Conservation (phyloP, 495 filamentous ascomycete genomes). For the Neurospora sp. region DNA sequence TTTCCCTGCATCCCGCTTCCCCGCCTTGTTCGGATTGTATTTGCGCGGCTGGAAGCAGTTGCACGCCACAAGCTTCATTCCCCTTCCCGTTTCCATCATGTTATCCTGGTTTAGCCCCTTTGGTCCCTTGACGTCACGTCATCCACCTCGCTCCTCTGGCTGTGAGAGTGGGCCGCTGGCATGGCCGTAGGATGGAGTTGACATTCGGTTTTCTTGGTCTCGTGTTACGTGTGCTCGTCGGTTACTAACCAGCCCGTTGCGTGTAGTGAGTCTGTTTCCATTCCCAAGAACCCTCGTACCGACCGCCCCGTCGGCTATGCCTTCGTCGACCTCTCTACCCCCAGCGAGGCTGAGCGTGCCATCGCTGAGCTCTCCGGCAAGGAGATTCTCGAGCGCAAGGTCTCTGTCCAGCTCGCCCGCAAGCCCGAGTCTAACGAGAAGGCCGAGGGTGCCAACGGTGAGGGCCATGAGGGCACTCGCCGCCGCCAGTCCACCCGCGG, state of each 20-base stretch:
- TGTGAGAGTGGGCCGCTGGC: background rate
- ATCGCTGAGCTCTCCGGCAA: slow-evolving; percentile 92
- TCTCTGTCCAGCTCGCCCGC: slow-evolving; percentile 95
- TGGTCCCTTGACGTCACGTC: background rate
- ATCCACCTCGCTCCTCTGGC: background rate
- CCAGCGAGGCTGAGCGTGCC: slow-evolving; percentile 85
- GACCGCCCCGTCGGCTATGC: slow-evolving; percentile 97
- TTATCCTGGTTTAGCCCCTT: background rate
- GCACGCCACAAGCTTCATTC: background rate
- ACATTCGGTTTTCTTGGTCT: background rate
- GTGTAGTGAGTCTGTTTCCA: slow-evolving; percentile 90
- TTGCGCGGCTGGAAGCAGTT: background rate
- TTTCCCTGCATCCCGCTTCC: background rate
- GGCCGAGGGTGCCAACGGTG: slow-evolving; percentile 56
- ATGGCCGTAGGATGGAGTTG: background rate
- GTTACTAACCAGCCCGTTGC: slow-evolving; percentile 13
- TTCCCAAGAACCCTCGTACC: slow-evolving; percentile 97
- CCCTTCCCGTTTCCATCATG: background rate
- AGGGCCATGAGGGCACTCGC: slow-evolving; percentile 63
- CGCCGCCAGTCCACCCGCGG: slow-evolving; percentile 63
- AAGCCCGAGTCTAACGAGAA: slow-evolving; percentile 86
- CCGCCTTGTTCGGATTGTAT: background rate
- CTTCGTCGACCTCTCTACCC: slow-evolving; percentile 94
- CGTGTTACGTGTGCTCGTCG: background rate
- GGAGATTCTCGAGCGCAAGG: slow-evolving; percentile 94